Base-by-base conservation (phyloP, 1,284 basidiomycete genomes). In the Ustilago bromivora region DNA sequence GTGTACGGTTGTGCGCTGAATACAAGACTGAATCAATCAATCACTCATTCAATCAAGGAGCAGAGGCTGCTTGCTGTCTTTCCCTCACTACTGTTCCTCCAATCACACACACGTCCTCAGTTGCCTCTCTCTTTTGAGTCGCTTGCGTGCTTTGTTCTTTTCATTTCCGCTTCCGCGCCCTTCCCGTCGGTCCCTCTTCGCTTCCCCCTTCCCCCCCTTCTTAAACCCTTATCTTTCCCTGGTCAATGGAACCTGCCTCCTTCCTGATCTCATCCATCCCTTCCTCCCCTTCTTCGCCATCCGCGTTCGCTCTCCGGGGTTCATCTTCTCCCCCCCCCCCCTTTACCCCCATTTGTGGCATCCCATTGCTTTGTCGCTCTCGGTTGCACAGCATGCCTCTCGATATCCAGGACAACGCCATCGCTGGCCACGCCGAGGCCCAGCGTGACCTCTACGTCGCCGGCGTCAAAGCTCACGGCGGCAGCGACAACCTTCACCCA, bases 331-430 rank as follows among this genome's bases (percentile, higher is more conserved):
- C 36, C 40, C 17, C 31, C 49, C 6, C 28, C 31, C 17, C 36
- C 47, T 15, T 9, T n/a, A 23, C 23, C 23, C 23, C 23, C 23
- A 28, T 28, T 3, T 28, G 23, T 11, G 1, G 35, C 51, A 28
- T 36, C 28, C 23, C 31, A 6, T 32, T 31, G 36, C 51, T 35
- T 52, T 1, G n/a, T n/a, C 35, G 31, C 36, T 41, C 32, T 31
- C 28, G 35, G 51, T 57, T 32, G 35, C 52, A 13, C 60, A 71
- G 4, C 59, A 77, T 77, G 75, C 63, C 64, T 54, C 32, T 61
- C 63, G 75, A 73, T 56, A 67, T 65, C 40, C 71, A 72, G 66
- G 79, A 80, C 63, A 60, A 73, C 70, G 53, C 71, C 59, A 57
- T 73, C 46, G 76, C 74, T 52, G 79, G 64, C 57, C 43, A 62